Evolutionary conservation across 352 stramenopile species (phyloP), one percentile per base, ranked within the genome.

Genomic region (Phytophthora cajani): DNA sequence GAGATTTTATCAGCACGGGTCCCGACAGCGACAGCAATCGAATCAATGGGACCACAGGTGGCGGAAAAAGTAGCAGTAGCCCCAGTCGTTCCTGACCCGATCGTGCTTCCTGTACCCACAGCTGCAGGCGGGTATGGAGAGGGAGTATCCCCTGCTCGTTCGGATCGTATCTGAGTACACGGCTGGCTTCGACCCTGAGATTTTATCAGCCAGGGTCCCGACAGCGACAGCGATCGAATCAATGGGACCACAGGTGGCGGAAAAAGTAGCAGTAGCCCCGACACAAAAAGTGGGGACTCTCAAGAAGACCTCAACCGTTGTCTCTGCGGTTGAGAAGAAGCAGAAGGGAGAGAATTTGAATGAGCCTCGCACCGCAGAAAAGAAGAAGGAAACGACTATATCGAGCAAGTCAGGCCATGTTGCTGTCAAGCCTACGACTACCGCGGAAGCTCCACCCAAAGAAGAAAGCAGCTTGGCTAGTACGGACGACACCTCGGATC

Each of bases 111-210:
- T n/a, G n/a, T n/a, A n/a, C n/a, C n/a, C n/a, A n/a, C n/a, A n/a
- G n/a, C n/a, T n/a, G n/a, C n/a, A n/a, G n/a, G n/a, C n/a, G n/a
- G n/a, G n/a, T n/a, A n/a, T n/a, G n/a, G n/a, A 89, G 62, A 78
- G 78, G 40, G 88, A 95, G 49, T 95, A 90, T 62, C 88, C 88
- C 32, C 62, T 93, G 50, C 69, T 95, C 6, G 88, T 91, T 21
- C 88, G 91, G 33, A 95, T 95, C 14, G 80, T 95, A 32, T 93
- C 85, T 17, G 88, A 95, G 68, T 93, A 93, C 64, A 92, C 85
- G 10, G 87, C 87, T 11, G 85, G 82, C 2, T 92, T 95, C 58
- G 87, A 95, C 59, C 88, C 88, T 5, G 81, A 84, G 58, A 88
- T 95, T 58, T 77, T 95, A 51, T 90, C 83, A 0, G 76, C 58